Base-by-base conservation (phyloP, 208 protist species). In the Acanthamoeba triangularis region DNA sequence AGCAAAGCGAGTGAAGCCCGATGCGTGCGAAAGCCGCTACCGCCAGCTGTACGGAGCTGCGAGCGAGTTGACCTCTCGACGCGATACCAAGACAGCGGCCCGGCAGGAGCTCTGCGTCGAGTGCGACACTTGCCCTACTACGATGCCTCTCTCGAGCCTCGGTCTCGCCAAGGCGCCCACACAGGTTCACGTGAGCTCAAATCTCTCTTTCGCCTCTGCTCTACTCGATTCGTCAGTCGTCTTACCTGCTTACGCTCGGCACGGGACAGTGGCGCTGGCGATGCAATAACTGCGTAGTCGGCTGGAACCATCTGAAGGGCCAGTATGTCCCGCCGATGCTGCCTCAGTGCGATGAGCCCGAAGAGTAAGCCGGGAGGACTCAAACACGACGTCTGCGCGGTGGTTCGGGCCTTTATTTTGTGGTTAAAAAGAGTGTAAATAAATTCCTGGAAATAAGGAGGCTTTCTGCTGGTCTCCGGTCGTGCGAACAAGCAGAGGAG, bases 251-350 rank as follows among this genome's bases (percentile, higher is more conserved):
- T n/a, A 18, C 23, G 16, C 23, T 67, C 23, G 61, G 3, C 61
- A 28, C 28, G 61, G 61, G 61, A 52, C 30, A 82, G 74, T 82
- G 74, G 74, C 37, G 23, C 37, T 82, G 74, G 74, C 18, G 74
- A 5, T 82, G 74, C 74, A 82, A 82, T 35, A 5, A 7, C 74
- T 82, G 74, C 25, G 37, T 82, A 5, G 74, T 52, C 16, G 6
- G n/a, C 35, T 41, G 23, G n/a, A 49, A 49, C 41, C 74, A 82
- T 6, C 5, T 10, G 16, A 7, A 30, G 20, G 37, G 37, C 1
- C 11, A 52, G 10, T 82, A 82, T 7, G 37, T 52, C 6, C 74
- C 74, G 7, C 74, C 74, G 37, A 82, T 82, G 74, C 18, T 52
- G 74, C 41, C 74, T 0, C 74, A 52, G 18, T 52, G n/a, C 74